Evolutionary conservation across 2,329 filamentous ascomycete genomes (phyloP), one percentile per base, ranked within the genome.

Genomic region (Claviceps sp.): DNA sequence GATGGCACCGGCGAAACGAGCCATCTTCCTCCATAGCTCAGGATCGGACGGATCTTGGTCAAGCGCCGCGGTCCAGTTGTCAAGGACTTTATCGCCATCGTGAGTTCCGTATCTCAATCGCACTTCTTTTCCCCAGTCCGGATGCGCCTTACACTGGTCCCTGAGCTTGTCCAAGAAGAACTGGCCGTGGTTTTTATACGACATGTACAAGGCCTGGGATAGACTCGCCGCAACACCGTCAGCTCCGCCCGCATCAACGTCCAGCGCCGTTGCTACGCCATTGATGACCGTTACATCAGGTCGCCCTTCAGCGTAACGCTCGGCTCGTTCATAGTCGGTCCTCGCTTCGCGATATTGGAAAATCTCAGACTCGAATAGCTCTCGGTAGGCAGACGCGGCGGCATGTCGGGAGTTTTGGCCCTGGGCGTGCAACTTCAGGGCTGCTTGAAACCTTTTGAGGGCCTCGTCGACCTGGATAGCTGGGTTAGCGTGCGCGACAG

Each of bases 161-260:
- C 65, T 69, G 3, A 68, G 58, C 50, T 64, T 67, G 51, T 98
- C 91, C n/a, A 98, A 73, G 53, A 85, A 73, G 62, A 95, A 96
- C 62, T 97, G 88, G 43, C 89, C 93, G 68, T 91, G 83, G 60
- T 97, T 98, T 67, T 97, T 98, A 73, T 94, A 88, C 1, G 91
- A 86, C 7, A 98, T 77, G 61, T 95, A 96, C 20, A 97, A 76
- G 11, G 94, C 89, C 62, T 96, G 90, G 0, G 88, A 84, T 9
- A 97, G 72, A 47, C 85, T 91, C 62, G 85, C 93, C 16, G 84
- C 87, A 2, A 82, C 81, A 29, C 80, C 83, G 57, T 94, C 88
- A 47, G 80, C 79, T 48, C 82, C 79, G 53, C 78, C 78, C 29
- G 78, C 77, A 26, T 77, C 71, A 7, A 75, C 68, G 50, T 79